Conservation (phyloP, 148 eudicot species). For the Spergularia marina region DNA sequence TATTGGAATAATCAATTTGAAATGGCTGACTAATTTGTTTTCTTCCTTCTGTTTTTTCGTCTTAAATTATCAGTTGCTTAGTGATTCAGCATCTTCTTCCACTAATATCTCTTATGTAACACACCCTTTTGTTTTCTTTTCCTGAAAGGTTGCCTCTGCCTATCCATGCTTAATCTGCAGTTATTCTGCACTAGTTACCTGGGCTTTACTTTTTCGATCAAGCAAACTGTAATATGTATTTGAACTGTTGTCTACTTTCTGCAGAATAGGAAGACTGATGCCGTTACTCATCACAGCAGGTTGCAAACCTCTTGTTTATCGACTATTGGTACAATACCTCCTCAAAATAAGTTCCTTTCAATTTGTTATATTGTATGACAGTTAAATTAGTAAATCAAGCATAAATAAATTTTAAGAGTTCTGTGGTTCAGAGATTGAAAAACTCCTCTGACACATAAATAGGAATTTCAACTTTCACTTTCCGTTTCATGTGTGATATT, state of each 20-base stretch:
- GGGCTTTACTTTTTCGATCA: background rate
- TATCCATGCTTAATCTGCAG: background rate
- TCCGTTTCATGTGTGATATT: background rate
- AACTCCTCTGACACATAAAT: background rate
- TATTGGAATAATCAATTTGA: background rate
- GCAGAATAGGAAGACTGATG: slow-evolving; percentile 4
- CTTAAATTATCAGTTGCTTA: no score
- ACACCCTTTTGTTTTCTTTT: background rate
- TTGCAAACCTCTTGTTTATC: slow-evolving; percentile 1
- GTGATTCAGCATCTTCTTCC: no score
- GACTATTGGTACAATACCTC: slow-evolving; percentile 5
- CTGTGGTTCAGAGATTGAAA: background rate
- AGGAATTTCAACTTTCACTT: background rate
- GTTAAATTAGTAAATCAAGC: background rate
- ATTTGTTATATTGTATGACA: background rate
- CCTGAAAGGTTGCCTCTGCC: background rate
- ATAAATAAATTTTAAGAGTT: background rate
- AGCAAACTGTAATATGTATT: background rate
- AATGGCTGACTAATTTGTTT: background rate
- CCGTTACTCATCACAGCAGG: slow-evolving; percentile 7
- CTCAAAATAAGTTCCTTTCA: background rate
- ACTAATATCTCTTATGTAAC: no score
- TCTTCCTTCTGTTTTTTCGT: background rate
- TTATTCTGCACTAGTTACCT: background rate
- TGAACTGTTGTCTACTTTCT: background rate